Evolutionary conservation across 169 alveolate species (phyloP).

Genomic region (Plasmodium reichenowi): DNA sequence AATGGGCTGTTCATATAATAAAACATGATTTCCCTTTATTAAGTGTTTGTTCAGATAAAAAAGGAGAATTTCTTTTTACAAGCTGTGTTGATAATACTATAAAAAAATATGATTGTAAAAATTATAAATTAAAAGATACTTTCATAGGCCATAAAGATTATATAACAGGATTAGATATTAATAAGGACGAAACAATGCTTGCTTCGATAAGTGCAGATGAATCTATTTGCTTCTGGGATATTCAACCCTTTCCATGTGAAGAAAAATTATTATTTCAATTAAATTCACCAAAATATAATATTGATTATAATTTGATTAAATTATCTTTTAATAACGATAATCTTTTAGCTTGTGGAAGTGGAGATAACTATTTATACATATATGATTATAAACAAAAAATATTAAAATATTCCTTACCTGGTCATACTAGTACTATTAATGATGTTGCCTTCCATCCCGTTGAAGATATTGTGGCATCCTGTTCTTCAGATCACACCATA

Average conservation of each 20-base stretch:
- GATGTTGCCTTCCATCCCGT: constrained; percentile 88
- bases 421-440: constrained; percentile 89
- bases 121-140: constrained; percentile 72
- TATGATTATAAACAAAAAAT: constrained; percentile 80
- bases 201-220: constrained; percentile 88
- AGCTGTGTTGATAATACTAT: constrained; percentile 88
- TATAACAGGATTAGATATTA: constrained; percentile 85
- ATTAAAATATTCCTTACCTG: constrained; percentile 86
- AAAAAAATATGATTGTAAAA: constrained; percentile 82
- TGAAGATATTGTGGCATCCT: constrained; percentile 88
- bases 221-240: constrained; percentile 87
- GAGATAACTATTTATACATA: constrained; percentile 86
- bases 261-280: constrained; percentile 18
- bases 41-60: constrained; percentile 85
- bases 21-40: constrained; percentile 86
- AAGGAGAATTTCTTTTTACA: constrained; percentile 82
- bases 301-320: constrained; percentile 86
- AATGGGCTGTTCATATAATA: constrained; percentile 78
- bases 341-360: constrained; percentile 84
- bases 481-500: constrained; percentile 85
- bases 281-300: constrained; percentile 79
- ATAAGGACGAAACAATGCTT: constrained; percentile 83
- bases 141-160: constrained; percentile 86
- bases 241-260: constrained; percentile 82
- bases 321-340: constrained; percentile 84